These are phyloP conservation scores for Biscutella laevigata DNA, from an alignment of 441 rosid genomes.

Conservation along the genomic window DNA sequence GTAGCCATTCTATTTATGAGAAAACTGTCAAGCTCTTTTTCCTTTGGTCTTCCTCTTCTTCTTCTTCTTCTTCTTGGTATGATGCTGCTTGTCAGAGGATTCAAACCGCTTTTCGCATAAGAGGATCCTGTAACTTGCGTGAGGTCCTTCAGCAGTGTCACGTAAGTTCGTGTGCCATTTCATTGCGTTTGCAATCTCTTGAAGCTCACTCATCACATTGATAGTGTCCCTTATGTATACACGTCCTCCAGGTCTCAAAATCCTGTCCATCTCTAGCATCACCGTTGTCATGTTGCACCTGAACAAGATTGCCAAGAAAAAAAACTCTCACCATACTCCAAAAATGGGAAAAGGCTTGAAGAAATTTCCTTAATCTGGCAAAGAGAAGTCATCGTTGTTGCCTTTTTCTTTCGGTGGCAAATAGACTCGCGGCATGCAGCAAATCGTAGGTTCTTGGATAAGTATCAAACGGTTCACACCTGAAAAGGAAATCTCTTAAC, in stretches of 20 bases:
- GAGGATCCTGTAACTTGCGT: conserved; percentile 82
- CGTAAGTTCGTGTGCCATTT: conserved; percentile 62
- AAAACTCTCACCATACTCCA: neutral
- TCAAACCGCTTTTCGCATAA: conserved; percentile 59
- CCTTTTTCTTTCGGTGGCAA: conserved; percentile 23
- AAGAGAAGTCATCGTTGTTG: neutral
- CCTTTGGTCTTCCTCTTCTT: conserved; percentile 21
- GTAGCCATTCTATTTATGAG: neutral
- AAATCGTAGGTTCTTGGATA: conserved; percentile 94
- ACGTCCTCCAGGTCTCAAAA: conserved; percentile 88
- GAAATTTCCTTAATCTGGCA: neutral
- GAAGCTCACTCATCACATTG: conserved; percentile 77
- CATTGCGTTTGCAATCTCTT: conserved; percentile 68
- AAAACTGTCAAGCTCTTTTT: conserved; percentile 13
- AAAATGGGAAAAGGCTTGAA: neutral
- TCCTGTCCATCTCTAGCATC: conserved; percentile 99
- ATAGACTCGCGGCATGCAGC: conserved; percentile 78
- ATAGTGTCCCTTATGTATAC: conserved; percentile 78
- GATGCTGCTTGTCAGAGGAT: conserved; percentile 7
- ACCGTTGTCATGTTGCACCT: conserved; percentile 84
- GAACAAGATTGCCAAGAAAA: conserved; percentile 17
- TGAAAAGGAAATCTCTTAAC: too few species aligned
- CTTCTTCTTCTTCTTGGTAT: conserved; percentile 15
- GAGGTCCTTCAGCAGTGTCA: conserved; percentile 93
- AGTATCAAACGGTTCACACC: conserved; percentile 97